Evolutionary conservation across 495 filamentous ascomycete species (phyloP), one percentile per base, ranked within the genome.

Genomic region (Podospora pseudocomata): DNA sequence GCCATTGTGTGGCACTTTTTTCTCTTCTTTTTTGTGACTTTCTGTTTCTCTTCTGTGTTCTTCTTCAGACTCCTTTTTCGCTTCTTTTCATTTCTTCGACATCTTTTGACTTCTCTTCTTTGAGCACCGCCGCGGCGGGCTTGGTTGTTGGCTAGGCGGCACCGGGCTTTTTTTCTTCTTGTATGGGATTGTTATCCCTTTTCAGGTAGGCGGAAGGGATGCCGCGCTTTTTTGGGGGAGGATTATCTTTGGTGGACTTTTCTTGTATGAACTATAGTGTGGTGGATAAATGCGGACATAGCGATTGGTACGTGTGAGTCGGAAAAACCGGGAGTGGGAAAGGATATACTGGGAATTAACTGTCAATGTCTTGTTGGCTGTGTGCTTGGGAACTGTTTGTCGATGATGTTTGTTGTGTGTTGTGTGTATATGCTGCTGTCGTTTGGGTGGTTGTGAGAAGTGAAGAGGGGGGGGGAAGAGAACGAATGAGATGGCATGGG

Each of bases 1-100:
- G 64, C 60, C 61, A 66, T 70, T 59, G 3, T 64, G 59, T 64
- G 67, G 67, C 64, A 64, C 61, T 67, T 56, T 66, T 20, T 53
- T 55, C 23, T 16, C 58, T 66, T 34, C 53, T 20, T 39, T 60
- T 57, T 59, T 44, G 44, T 66, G 19, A 30, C 19, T 23, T 63
- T 39, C 27, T 60, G 9, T 63, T 34, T 26, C 56, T 60, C 9
- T 57, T 54, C 28, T 32, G 5, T 20, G 23, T 67, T 39, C 49
- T 56, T 56, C 32, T 67, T 53, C 32, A 32, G 1, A 55, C 32
- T 16, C 1, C 57, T 66, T 61, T 30, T 54, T 60, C 57, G 5
- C 7, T 58, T 58, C 18, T 18, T 58, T 58, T 18, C 20, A 20
- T 20, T 58, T 58, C 23, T 58, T 58, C 23, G 30, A 32, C 30